phyloP scores from a whole-genome alignment of 2,329 filamentous ascomycete species.

The Kalmusia sp. region DNA sequence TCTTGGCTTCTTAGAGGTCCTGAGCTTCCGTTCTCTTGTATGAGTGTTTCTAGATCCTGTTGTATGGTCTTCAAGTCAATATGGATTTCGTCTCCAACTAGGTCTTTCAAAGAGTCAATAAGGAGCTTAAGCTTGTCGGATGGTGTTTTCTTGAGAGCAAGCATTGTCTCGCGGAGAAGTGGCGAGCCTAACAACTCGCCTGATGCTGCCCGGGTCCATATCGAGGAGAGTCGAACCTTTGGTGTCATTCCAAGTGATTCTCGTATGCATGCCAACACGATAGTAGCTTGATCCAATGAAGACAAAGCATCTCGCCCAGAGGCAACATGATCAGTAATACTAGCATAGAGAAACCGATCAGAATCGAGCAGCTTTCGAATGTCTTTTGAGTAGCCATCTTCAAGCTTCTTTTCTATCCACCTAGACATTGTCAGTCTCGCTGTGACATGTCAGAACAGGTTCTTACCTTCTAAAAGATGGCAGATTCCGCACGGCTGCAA shows the following conservation, averaged over 20 bases:
- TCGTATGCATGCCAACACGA: constrained; percentile 47
- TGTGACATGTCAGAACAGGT: not conserved
- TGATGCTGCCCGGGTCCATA: constrained; percentile 68
- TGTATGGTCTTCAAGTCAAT: constrained; percentile 25
- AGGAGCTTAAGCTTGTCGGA: constrained; percentile 60
- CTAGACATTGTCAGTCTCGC: constrained; percentile 21
- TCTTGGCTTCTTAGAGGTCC: constrained; percentile 74
- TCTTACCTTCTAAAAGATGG: constrained; percentile 67
- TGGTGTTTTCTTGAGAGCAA: constrained; percentile 66
- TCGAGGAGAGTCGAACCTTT: constrained; percentile 48
- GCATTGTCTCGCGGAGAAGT: constrained; percentile 61
- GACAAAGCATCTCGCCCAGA: constrained; percentile 50
- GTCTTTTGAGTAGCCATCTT: constrained; percentile 44
- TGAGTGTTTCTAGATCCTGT: constrained; percentile 44
- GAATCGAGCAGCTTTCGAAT: constrained; percentile 66
- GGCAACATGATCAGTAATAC: constrained; percentile 45
- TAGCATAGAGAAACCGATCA: constrained; percentile 61
- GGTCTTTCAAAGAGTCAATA: constrained; percentile 42
- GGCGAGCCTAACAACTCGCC: constrained; percentile 62
- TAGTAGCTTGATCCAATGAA: constrained; percentile 48
- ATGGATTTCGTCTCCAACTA: constrained; percentile 24
- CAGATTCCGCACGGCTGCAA: constrained; percentile 72
- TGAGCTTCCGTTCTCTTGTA: constrained; percentile 29
- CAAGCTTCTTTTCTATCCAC: constrained; percentile 50
- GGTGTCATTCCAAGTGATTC: constrained; percentile 44